Conservation (phyloP, 441 rosid genomes). For the Populus trichocarpa region DNA sequence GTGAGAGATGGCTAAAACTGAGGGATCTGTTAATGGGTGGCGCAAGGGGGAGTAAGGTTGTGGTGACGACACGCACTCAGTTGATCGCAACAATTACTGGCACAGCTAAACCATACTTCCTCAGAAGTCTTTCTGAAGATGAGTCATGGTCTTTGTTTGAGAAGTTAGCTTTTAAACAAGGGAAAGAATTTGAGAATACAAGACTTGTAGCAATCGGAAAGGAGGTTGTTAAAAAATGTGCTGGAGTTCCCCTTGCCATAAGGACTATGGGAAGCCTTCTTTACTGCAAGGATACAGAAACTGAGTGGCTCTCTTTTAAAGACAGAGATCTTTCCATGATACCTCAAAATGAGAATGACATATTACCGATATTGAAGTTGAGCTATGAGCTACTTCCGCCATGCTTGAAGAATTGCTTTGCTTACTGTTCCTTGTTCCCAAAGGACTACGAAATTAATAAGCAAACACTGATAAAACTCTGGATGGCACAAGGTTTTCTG, state of each 20-base stretch:
- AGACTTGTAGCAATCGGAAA: slow-evolving; percentile 20
- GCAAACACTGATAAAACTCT: slow-evolving; percentile 8
- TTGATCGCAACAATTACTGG: slow-evolving; percentile 23
- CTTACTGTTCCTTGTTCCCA: slow-evolving; percentile 24
- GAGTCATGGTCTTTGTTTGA: slow-evolving; percentile 25
- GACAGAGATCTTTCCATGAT: not conserved
- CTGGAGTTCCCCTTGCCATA: slow-evolving; percentile 31
- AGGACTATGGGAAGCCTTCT: slow-evolving; percentile 18
- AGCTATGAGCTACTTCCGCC: slow-evolving; percentile 18
- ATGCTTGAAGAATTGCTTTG: slow-evolving; percentile 24
- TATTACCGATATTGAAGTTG: slow-evolving; percentile 9
- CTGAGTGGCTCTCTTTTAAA: slow-evolving; percentile 16
- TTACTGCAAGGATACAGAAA: not conserved
- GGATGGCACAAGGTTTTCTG: slow-evolving; percentile 29
- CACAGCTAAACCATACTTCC: not conserved
- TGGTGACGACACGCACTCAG: slow-evolving; percentile 30
- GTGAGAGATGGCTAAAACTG: slow-evolving; percentile 18
- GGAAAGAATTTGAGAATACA: not conserved
- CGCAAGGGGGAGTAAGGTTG: slow-evolving; percentile 24
- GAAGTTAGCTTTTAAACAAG: slow-evolving; percentile 14
- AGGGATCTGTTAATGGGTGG: slow-evolving; percentile 17
- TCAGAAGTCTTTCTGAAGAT: slow-evolving; percentile 15
- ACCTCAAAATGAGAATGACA: not conserved
- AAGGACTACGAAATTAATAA: slow-evolving; percentile 11
- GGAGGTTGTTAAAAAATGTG: slow-evolving; percentile 23